Conservation (phyloP, 495 filamentous ascomycete species). For the Penicillium taxi region DNA sequence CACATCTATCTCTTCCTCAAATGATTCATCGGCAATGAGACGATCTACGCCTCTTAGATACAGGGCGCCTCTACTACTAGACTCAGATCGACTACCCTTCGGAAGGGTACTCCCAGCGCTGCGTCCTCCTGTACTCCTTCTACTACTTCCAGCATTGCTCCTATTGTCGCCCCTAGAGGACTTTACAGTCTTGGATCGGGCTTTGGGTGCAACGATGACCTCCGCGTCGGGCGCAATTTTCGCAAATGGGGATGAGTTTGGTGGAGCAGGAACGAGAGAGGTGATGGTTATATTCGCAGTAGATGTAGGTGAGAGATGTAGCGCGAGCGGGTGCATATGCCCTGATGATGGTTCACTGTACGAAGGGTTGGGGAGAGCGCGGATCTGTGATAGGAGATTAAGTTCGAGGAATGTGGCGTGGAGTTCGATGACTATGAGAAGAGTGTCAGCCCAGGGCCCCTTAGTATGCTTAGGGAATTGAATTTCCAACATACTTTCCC, state of each 20-base stretch:
- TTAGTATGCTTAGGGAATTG: neutral
- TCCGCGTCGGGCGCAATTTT: slow-evolving; percentile 91
- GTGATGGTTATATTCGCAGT: slow-evolving; percentile 85
- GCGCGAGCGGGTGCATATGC: slow-evolving; percentile 68
- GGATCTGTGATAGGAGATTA: slow-evolving; percentile 87
- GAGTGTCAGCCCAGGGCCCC: slow-evolving; percentile 7
- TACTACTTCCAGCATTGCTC: slow-evolving; percentile 63
- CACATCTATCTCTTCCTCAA: slow-evolving; percentile 51
- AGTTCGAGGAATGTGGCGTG: slow-evolving; percentile 92
- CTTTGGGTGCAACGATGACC: slow-evolving; percentile 93
- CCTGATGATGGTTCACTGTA: slow-evolving; percentile 44
- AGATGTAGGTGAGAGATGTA: slow-evolving; percentile 92
- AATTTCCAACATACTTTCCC: slow-evolving; percentile 59
- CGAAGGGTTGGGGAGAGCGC: slow-evolving; percentile 78
- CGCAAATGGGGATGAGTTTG: slow-evolving; percentile 66
- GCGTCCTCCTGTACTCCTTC: slow-evolving; percentile 62
- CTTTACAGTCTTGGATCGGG: slow-evolving; percentile 50
- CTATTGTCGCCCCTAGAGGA: slow-evolving; percentile 50
- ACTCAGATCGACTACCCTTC: slow-evolving; percentile 50
- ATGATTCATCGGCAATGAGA: slow-evolving; percentile 56
- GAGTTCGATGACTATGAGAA: slow-evolving; percentile 70
- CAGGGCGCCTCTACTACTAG: slow-evolving; percentile 52
- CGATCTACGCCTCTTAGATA: slow-evolving; percentile 74
- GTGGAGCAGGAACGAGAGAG: slow-evolving; percentile 63
- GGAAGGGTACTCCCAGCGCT: slow-evolving; percentile 61